A percentile compares a stretch with the other conserved stretches of the same genome.
phyloP scores from a whole-genome alignment of 1,139 yeast genomes.

The Spathaspora sp. region DNA sequence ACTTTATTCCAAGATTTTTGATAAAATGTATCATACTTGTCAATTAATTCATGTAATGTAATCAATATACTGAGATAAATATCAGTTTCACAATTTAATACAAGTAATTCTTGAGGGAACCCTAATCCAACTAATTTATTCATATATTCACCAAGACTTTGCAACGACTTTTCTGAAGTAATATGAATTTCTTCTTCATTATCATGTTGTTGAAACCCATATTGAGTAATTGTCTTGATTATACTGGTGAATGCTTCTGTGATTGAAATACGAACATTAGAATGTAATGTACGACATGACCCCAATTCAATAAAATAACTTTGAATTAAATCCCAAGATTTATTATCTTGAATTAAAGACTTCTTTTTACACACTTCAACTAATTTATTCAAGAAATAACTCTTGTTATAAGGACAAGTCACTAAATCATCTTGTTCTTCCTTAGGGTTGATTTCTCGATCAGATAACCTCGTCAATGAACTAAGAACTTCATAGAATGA shows the following conservation, averaged over 20 bases:
- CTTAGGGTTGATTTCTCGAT: constrained; percentile 16
- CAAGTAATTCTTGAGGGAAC: constrained; percentile 38
- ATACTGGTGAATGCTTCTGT: constrained; percentile 51
- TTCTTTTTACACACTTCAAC: constrained; percentile 46
- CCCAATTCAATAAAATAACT: constrained; percentile 41
- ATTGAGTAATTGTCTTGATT: constrained; percentile 45
- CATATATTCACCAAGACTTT: constrained; percentile 35
- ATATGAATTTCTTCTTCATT: constrained; percentile 17
- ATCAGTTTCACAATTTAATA: constrained; percentile 59
- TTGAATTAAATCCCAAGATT: constrained; percentile 48
- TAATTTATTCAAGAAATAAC: constrained; percentile 38
- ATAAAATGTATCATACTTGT: constrained; percentile 61
- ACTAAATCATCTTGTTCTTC: constrained; percentile 14
- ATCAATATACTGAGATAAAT: constrained; percentile 62
- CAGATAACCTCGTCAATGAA: constrained; percentile 46
- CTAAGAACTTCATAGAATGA: constrained; percentile 49
- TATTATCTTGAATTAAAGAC: constrained; percentile 36
- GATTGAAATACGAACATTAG: constrained; percentile 46
- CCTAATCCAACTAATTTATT: constrained; percentile 35
- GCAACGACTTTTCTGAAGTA: constrained; percentile 39
- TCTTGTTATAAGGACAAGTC: constrained; percentile 43
- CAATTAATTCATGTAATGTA: constrained; percentile 67
- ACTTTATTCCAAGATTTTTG: constrained; percentile 70
- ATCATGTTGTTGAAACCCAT: constrained; percentile 38
- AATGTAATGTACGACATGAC: constrained; percentile 36